A percentile compares a stretch with the other conserved stretches of the same genome.
phyloP scores from a whole-genome alignment of 352 stramenopile genomes.

The Phytophthora sp. region DNA sequence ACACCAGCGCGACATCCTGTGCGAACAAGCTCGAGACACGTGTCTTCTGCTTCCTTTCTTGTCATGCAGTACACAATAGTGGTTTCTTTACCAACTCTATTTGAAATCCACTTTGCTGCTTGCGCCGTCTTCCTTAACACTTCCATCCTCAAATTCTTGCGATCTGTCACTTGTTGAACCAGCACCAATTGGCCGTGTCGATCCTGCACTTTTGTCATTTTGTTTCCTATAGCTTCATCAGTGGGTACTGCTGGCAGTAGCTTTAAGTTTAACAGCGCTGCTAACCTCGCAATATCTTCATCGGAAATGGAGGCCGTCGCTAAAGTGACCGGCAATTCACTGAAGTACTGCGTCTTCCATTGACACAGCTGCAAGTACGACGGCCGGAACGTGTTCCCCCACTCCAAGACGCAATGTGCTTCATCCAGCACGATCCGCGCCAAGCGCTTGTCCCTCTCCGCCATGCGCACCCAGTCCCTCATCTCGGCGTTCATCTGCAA shows the following conservation, averaged over 20 bases:
- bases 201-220: neutral
- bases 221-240: neutral
- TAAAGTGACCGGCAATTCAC: slow-evolving; percentile 66
- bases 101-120: slow-evolving; percentile 35
- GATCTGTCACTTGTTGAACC: slow-evolving; percentile 70
- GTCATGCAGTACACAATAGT: slow-evolving; percentile 84
- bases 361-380: slow-evolving; percentile 70
- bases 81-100: slow-evolving; percentile 33
- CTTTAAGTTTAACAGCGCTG: slow-evolving; percentile 56
- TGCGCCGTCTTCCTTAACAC: slow-evolving; percentile 52
- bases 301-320: slow-evolving; percentile 75
- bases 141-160: slow-evolving; percentile 66
- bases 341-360: slow-evolving; percentile 55
- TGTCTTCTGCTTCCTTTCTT: slow-evolving; percentile 66
- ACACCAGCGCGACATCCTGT: slow-evolving; percentile 61
- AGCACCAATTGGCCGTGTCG: slow-evolving; percentile 48
- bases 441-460: slow-evolving; percentile 31
- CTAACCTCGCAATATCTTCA: slow-evolving; percentile 61
- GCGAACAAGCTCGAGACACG: slow-evolving; percentile 58
- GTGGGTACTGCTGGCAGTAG: slow-evolving; percentile 13
- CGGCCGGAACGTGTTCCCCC: slow-evolving; percentile 78
- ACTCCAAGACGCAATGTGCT: slow-evolving; percentile 82
- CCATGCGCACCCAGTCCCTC: slow-evolving; percentile 42
- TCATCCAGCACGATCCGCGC: slow-evolving; percentile 78
- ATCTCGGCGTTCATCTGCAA: slow-evolving; percentile 71